phyloP scores from a whole-genome alignment of 129 eudicot genomes.

The Artemisia tridentata region DNA sequence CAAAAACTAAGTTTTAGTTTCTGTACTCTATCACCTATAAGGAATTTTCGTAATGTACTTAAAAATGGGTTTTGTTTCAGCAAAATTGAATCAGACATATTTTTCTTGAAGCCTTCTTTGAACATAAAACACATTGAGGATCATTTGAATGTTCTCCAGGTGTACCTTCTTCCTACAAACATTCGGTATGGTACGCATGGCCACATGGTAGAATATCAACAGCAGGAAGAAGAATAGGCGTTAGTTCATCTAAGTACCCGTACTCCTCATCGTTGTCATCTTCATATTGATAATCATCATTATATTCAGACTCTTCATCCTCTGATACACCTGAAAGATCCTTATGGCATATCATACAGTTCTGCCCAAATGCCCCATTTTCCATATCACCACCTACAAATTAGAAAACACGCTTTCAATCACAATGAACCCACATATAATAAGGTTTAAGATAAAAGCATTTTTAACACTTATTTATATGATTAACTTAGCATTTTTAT shows the following conservation, averaged over 20 bases:
- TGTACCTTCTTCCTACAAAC: slow-evolving; percentile 28
- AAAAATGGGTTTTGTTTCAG: slow-evolving; percentile 25
- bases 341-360: slow-evolving; percentile 42
- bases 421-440: background rate
- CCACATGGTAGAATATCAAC: slow-evolving; percentile 60
- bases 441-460: background rate
- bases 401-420: background rate
- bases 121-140: slow-evolving; percentile 47
- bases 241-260: slow-evolving; percentile 24
- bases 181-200: slow-evolving; percentile 51
- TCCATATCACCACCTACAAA: slow-evolving; percentile 36
- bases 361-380: slow-evolving; percentile 26
- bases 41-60: slow-evolving; percentile 27
- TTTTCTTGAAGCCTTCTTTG: slow-evolving; percentile 30
- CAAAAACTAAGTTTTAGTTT: slow-evolving; percentile 28
- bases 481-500: too few species aligned
- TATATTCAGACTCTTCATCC: slow-evolving; percentile 25
- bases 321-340: slow-evolving; percentile 38
- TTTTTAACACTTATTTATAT: background rate
- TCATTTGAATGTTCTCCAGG: slow-evolving; percentile 35
- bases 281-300: slow-evolving; percentile 22
- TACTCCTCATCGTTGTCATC: slow-evolving; percentile 28
- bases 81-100: slow-evolving; percentile 19
- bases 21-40: slow-evolving; percentile 29
- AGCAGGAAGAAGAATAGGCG: slow-evolving; percentile 44